Evolutionary conservation across 306 rosid genomes (phyloP), one percentile per base, ranked within the genome.

Genomic region (Trifolium subterraneum): DNA sequence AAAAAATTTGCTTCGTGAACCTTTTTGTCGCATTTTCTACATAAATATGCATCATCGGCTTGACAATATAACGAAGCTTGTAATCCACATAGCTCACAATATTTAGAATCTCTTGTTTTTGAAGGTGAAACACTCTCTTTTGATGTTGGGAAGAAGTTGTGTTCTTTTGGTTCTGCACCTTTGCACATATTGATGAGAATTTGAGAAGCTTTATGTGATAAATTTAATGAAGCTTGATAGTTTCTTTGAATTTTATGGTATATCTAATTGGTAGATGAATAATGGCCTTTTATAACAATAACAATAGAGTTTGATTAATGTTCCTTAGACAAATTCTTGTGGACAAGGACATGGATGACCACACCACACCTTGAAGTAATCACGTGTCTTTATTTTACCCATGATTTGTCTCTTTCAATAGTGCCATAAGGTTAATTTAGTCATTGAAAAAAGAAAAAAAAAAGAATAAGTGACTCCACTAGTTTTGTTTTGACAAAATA

Each of bases 1-100:
- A 93, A 83, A 72, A 89, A 86, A 61, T 93, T 90, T 27, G 98
- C 98, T 7, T 74, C 85, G 72, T 93, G 98, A 84, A 91, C 97
- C 86, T 78, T 33, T 65, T 70, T 79, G 74, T 91, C 98, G 69
- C 98, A 91, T 78, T 88, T 84, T 66, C 88, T 72, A 33, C 98
- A 93, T 42, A 93, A 33, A 81, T 80, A 90, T 10, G 98, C 93
- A 58, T 84, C 87, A 69, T 90, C 97, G n/a, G 96, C 98, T 65
- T 69, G 86, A 80, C 96, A 93, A 82, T 87, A 93, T 76, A 93
- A 77, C 16, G 87, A 83, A 50, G 97, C 97, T 50, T 74, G 39
- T 16, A 76, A 81, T 6, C 87, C 78, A 45, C 97, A 90, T 4
- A 93, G 85, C 86, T 91, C 97, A 50, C 96, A 93, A 22, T 82